Conservation (phyloP, 176 grass and related monocot species). For the Carex scoparia region DNA sequence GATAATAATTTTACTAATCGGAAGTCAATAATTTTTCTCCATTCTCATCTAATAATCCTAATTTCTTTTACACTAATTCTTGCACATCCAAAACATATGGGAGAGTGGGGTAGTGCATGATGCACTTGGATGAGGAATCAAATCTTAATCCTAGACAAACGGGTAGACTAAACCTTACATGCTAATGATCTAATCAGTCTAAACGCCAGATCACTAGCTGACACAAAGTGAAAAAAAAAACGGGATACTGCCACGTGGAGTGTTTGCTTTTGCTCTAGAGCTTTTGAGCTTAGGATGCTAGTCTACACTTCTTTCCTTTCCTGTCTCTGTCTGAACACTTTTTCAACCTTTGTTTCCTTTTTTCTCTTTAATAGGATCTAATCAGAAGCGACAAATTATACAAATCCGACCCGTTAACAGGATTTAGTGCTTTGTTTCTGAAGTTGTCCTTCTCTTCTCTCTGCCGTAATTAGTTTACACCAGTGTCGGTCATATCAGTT, state of each 20-base stretch:
- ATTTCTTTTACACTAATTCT: no score
- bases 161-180: constrained; percentile 1
- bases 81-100: no score
- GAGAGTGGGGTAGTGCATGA: neutral
- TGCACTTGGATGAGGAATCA: neutral
- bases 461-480: neutral
- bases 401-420: constrained; percentile 20
- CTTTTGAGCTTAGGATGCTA: constrained; percentile 30
- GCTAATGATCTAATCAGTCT: neutral
- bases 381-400: constrained; percentile 5
- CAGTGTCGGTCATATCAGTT: neutral
- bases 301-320: constrained; percentile 10
- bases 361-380: neutral
- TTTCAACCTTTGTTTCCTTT: neutral
- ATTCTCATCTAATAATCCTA: no score
- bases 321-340: constrained; percentile 11
- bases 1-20: no score
- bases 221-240: constrained; percentile 7
- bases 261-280: constrained; percentile 6
- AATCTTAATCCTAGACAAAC: constrained; percentile 7
- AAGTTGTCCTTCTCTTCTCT: neutral
- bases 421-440: neutral
- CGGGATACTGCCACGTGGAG: constrained; percentile 18
- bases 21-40: no score
- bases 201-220: constrained; percentile 15